These are phyloP conservation scores for Colletotrichum theobromicola DNA, from an alignment of 2,329 filamentous ascomycete species.

Conservation along the genomic window DNA sequence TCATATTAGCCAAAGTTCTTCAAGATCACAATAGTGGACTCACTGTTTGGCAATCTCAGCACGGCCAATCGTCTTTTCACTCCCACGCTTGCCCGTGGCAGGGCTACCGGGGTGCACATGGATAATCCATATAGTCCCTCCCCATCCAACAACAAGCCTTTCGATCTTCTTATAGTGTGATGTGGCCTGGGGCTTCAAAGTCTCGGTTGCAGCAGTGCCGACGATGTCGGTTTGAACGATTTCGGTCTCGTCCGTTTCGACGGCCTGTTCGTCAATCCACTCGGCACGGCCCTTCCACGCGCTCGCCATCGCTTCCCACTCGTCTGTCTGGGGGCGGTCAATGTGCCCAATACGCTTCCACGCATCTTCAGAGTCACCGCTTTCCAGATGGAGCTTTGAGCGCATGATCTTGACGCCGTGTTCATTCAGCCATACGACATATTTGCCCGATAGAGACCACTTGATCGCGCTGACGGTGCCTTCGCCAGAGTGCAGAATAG, in stretches of 20 bases:
- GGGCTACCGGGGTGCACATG: conserved; percentile 82
- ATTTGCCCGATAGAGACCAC: conserved; percentile 92
- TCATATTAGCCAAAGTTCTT: conserved; percentile 28
- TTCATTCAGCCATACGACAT: conserved; percentile 95
- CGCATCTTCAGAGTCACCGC: conserved; percentile 76
- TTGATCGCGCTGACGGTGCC: conserved; percentile 90
- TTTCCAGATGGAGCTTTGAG: conserved; percentile 81
- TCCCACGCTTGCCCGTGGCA: conserved; percentile 68
- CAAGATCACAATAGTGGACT: conserved; percentile 39
- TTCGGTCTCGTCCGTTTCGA: conserved; percentile 74
- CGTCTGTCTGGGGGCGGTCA: conserved; percentile 82
- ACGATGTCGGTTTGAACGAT: conserved; percentile 35
- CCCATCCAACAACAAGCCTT: conserved; percentile 92
- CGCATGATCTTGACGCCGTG: conserved; percentile 98
- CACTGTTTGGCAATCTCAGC: conserved; percentile 94
- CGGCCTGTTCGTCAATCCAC: conserved; percentile 85
- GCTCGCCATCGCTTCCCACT: conserved; percentile 95
- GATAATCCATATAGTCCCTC: conserved; percentile 93
- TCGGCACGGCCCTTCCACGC: conserved; percentile 93
- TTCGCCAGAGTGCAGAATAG: conserved; percentile 87
- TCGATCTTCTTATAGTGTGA: conserved; percentile 62
- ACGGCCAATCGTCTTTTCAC: conserved; percentile 75
- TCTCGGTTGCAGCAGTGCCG: conserved; percentile 51
- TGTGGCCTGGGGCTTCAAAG: conserved; percentile 54
- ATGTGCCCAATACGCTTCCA: conserved; percentile 97